Conservation (phyloP, 192 early-diverging fungal genomes). For the Coemansia sp. region DNA sequence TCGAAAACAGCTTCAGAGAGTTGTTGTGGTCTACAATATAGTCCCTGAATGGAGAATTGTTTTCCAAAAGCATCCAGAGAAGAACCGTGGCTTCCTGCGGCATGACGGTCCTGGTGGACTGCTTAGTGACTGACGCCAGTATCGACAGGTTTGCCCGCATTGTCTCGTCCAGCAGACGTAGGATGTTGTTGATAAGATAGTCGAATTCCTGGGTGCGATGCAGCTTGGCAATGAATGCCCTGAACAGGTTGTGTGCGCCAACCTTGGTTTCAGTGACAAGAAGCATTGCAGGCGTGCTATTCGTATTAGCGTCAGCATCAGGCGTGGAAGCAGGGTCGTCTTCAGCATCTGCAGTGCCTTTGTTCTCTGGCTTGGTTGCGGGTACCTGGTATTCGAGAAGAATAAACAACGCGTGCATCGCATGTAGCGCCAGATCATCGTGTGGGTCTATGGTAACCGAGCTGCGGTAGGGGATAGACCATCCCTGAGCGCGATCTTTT, state of each 20-base stretch:
- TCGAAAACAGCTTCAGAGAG: constrained; percentile 40
- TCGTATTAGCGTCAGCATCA: constrained; percentile 12
- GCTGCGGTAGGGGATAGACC: constrained; percentile 88
- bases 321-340: background rate
- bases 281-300: constrained; percentile 37
- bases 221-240: constrained; percentile 75
- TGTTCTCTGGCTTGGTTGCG: constrained; percentile 7
- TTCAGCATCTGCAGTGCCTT: background rate
- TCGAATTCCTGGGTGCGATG: constrained; percentile 82
- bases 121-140: constrained; percentile 40
- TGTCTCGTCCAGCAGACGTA: constrained; percentile 79
- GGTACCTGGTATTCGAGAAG: constrained; percentile 71
- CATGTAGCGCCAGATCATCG: constrained; percentile 72
- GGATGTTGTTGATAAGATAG: constrained; percentile 73
- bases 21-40: constrained; percentile 52
- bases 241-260: constrained; percentile 68
- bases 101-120: constrained; percentile 34
- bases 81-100: constrained; percentile 74
- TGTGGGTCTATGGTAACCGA: constrained; percentile 68
- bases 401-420: constrained; percentile 59
- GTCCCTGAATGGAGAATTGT: constrained; percentile 60
- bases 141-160: constrained; percentile 56
- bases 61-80: constrained; percentile 81
- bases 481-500: constrained; percentile 81
- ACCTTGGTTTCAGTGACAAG: constrained; percentile 37